Conservation (phyloP, 2,329 filamentous ascomycete genomes). For the Apiospora marii region DNA sequence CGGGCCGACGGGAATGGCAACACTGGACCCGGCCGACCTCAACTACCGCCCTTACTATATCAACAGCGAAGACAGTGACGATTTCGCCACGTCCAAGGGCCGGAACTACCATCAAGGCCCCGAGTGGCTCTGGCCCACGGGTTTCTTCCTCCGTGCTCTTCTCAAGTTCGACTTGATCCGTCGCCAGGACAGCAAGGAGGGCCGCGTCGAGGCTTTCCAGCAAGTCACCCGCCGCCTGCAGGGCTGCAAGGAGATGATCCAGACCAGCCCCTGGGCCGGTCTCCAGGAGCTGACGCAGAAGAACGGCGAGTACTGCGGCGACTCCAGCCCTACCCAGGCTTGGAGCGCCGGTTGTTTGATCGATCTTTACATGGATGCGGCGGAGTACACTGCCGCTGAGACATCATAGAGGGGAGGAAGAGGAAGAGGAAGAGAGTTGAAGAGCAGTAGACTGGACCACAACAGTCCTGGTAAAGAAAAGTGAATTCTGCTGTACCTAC, state of each 20-base stretch:
- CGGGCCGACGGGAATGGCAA: conserved; percentile 94
- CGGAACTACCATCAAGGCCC: conserved; percentile 98
- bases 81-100: conserved; percentile 92
- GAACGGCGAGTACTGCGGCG: conserved; percentile 80
- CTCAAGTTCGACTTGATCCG: conserved; percentile 88
- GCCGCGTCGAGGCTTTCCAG: conserved; percentile 88
- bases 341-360: conserved; percentile 96
- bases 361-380: conserved; percentile 93
- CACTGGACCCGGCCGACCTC: conserved; percentile 87
- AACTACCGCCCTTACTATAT: conserved; percentile 96
- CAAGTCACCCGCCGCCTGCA: conserved; percentile 85
- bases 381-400: conserved; percentile 47
- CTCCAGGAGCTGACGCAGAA: conserved; percentile 94
- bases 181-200: conserved; percentile 63
- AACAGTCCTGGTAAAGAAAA: not conserved
- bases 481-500: conserved; percentile 5
- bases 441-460: not conserved
- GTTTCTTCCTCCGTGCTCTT: conserved; percentile 91
- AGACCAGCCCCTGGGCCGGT: conserved; percentile 85
- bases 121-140: conserved; percentile 97
- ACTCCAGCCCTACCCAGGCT: conserved; percentile 94
- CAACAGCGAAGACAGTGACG: conserved; percentile 90
- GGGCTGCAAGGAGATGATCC: conserved; percentile 86
- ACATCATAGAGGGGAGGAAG: not conserved
- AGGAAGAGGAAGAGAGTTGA: not conserved